Base-by-base conservation (phyloP, 179 eudicot species). In the Heliamphora pulchella region DNA sequence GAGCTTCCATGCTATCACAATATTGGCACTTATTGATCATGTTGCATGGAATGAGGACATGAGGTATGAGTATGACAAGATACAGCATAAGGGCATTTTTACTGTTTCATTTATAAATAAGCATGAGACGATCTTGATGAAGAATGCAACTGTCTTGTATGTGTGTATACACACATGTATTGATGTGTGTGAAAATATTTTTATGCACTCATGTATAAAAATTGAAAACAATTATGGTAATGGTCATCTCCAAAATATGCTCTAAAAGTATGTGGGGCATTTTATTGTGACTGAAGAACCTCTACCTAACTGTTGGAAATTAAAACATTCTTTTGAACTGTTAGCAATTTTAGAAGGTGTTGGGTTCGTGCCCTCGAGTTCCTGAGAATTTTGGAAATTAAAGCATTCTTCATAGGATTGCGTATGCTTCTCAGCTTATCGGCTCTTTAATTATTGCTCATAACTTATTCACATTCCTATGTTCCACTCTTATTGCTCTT, bases 1-100 rank as follows among this genome's bases (percentile, higher is more conserved):
- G 15, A 31, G 66, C 51, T 58, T 75, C 66, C 50, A 57, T 41
- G 51, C 54, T 14, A 76, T 58, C 5, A 76, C 18, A 3, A 18
- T 41, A 77, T 77, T 63, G 5, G 47, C 39, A 41, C 22, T 77
- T 64, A 77, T 59, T 47, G 17, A 57, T 9, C 41, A 76, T 53
- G 48, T 11, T 74, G 31, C 31, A 31, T 31, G 31, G 31, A 31
- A 31, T 13, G 20, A n/a, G 46, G 73, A 66, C 73, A 11, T 4
- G 44, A 41, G 44, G 17, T 54, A 47, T 18, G 61, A 46, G 44
- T 22, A 43, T 8, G 50, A 44, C 53, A 58, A 5, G 78, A 59
- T 58, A n/a, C 41, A 58, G 31, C 31, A 31, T 31, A 31, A 31
- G 31, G 8, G 15, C 50, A 41, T 57, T 14, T 59, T 43, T 41